Conservation (phyloP, 805 yeast species). For the Metschnikowia colocasiae region DNA sequence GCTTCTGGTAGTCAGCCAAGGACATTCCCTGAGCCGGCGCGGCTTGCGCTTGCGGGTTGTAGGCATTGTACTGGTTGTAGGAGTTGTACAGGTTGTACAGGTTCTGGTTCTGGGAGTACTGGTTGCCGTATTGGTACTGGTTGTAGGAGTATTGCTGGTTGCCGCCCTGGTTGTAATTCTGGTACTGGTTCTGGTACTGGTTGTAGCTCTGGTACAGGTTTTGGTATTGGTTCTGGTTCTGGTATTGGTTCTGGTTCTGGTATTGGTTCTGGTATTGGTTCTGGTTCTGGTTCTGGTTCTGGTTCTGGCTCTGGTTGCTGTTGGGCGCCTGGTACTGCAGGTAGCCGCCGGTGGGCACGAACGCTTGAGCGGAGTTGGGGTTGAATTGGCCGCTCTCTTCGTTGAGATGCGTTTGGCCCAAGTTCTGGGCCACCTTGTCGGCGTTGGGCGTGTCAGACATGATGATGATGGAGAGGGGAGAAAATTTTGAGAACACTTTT, state of each 20-base stretch:
- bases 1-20: conserved; percentile 77
- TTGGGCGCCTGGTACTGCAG: conserved; percentile 16
- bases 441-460: conserved; percentile 25
- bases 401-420: conserved; percentile 41
- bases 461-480: conserved; percentile 1
- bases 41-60: conserved; percentile 15
- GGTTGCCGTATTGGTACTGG: conserved; percentile 20
- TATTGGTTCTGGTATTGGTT: conserved; percentile 16
- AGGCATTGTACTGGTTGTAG: conserved; percentile 15
- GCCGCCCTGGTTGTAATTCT: conserved; percentile 10
- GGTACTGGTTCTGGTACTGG: conserved; percentile 16
- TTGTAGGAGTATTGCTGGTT: not conserved
- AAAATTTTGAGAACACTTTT: conserved; percentile 3
- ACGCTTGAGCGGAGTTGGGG: conserved; percentile 47
- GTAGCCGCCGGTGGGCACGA: conserved; percentile 43
- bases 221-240: conserved; percentile 15
- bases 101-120: conserved; percentile 20
- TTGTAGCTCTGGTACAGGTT: conserved; percentile 13
- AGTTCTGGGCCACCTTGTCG: conserved; percentile 42
- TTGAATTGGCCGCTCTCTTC: conserved; percentile 33
- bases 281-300: conserved; percentile 8
- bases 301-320: conserved; percentile 8
- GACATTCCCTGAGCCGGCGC: conserved; percentile 51
- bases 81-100: conserved; percentile 22
- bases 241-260: conserved; percentile 7